Base-by-base conservation (phyloP, 805 yeast genomes). In the Jamesozyma jinghongensis region DNA sequence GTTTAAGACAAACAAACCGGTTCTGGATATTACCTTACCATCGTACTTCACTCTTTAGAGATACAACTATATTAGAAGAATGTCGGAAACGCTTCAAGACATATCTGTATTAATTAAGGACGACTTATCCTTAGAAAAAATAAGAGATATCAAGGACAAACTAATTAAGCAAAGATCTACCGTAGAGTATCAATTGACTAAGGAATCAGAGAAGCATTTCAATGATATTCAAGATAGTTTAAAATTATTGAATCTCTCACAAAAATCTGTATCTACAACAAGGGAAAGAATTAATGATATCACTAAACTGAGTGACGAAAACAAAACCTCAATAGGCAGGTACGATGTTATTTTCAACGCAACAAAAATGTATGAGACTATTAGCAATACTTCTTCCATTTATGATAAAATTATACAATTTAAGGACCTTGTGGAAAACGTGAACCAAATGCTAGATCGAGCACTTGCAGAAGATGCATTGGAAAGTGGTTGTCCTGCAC, bases 261-360 rank as follows among this genome's bases (percentile, higher is more conserved):
- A 68, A 38, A 65, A 63, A 31, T 73, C 77, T 41, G 68, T 82
- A 32, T 68, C 68, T 36, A 62, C 66, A 31, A 63, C 84, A 40
- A 74, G 70, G 47, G 66, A 69, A 20, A 63, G 61, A 51, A 70
- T 65, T 50, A 46, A 55, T 5, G 67, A 63, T 31, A 73, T 81
- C 34, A 68, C 70, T 43, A 64, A 59, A 19, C 50, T 79, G 5
- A 73, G 80, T 40, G 62, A 62, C n/a, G 79, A 75, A 20, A 75
- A 81, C 16, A 68, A 73, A 22, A 67, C 74, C 10, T 69, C 80
- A 7, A 79, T 85, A 18, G 69, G 72, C 17, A 74, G 80, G 41
- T 87, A 85, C 59, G 81, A 76, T 37, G 67, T 81, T 30, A 79
- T 88, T 36, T 74, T 77, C 54, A 70, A 72, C 44, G 75, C 86